phyloP scores from a whole-genome alignment of 805 yeast species.

The Kazachstania viticola region DNA sequence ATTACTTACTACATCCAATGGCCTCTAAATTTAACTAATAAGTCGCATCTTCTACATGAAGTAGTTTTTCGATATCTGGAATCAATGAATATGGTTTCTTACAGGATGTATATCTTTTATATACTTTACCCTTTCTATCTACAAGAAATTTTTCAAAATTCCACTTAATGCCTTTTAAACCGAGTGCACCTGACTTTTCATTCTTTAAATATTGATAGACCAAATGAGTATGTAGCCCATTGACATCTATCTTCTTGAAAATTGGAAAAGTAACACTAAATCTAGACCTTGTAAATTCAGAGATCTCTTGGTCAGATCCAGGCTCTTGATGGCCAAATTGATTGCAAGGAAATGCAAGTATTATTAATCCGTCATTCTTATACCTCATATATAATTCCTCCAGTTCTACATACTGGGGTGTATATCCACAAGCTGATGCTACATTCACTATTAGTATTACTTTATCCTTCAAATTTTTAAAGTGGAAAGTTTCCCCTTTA shows the following conservation, averaged over 20 bases:
- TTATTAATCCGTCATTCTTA: slow-evolving; percentile 46
- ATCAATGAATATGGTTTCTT: slow-evolving; percentile 57
- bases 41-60: slow-evolving; percentile 25
- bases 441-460: slow-evolving; percentile 79
- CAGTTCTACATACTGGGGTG: slow-evolving; percentile 67
- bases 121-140: slow-evolving; percentile 43
- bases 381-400: slow-evolving; percentile 58
- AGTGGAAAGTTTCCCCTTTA: slow-evolving; percentile 49
- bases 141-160: slow-evolving; percentile 66
- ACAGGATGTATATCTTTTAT: slow-evolving; percentile 52
- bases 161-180: slow-evolving; percentile 68
- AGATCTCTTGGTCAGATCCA: slow-evolving; percentile 55
- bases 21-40: too few relatives aligned
- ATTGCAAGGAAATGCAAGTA: slow-evolving; percentile 85
- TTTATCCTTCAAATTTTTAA: slow-evolving; percentile 54
- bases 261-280: slow-evolving; percentile 90
- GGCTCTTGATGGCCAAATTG: slow-evolving; percentile 83
- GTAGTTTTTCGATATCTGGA: slow-evolving; percentile 44
- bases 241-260: slow-evolving; percentile 76
- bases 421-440: slow-evolving; percentile 76
- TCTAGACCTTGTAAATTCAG: slow-evolving; percentile 59
- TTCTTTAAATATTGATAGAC: slow-evolving; percentile 70
- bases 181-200: slow-evolving; percentile 45
- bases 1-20: too few relatives aligned
- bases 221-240: slow-evolving; percentile 70